phyloP scores from a whole-genome alignment of 1,284 basidiomycete species.

The Ganoderma leucocontextum region DNA sequence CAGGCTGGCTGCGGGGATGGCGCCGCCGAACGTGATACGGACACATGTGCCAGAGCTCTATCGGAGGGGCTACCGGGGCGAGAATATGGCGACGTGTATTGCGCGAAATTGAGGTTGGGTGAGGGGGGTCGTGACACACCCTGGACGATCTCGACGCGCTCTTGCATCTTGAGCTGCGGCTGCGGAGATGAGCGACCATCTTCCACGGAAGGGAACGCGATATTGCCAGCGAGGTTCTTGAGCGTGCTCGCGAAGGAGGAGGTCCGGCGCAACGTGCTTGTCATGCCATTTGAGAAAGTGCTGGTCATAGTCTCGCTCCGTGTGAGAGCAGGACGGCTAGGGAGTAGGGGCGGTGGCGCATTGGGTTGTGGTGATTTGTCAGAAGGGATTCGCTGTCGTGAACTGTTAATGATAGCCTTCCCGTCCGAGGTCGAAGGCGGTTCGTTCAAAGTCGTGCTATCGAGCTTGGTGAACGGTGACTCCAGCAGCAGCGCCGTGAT shows the following conservation, averaged over 20 bases:
- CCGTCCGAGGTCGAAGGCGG: constrained; percentile 52
- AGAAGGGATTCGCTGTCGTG: constrained; percentile 62
- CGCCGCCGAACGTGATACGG: constrained; percentile 20
- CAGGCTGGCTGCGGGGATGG: constrained; percentile 55
- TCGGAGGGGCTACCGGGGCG: constrained; percentile 53
- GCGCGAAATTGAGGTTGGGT: constrained; percentile 77
- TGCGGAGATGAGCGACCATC: constrained; percentile 55
- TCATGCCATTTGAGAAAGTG: constrained; percentile 64
- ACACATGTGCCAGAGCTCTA: constrained; percentile 36
- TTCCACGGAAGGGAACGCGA: constrained; percentile 70
- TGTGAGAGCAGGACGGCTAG: constrained; percentile 54
- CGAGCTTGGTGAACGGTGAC: constrained; percentile 83
- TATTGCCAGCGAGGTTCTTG: constrained; percentile 77
- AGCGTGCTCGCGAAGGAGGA: constrained; percentile 87
- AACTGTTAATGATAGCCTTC: constrained; percentile 30
- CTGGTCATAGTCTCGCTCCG: constrained; percentile 71
- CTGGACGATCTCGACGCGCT: constrained; percentile 42
- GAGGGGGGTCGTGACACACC: constrained; percentile 75
- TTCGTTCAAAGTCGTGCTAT: constrained; percentile 65
- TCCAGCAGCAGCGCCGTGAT: constrained; percentile 90
- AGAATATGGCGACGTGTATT: constrained; percentile 80
- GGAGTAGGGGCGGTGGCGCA: constrained; percentile 49
- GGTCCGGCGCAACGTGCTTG: constrained; percentile 78
- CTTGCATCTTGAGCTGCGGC: constrained; percentile 35
- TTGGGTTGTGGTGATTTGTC: constrained; percentile 53